Base-by-base conservation (phyloP, 1,139 yeast species). In the Geotrichum aggregatum region DNA sequence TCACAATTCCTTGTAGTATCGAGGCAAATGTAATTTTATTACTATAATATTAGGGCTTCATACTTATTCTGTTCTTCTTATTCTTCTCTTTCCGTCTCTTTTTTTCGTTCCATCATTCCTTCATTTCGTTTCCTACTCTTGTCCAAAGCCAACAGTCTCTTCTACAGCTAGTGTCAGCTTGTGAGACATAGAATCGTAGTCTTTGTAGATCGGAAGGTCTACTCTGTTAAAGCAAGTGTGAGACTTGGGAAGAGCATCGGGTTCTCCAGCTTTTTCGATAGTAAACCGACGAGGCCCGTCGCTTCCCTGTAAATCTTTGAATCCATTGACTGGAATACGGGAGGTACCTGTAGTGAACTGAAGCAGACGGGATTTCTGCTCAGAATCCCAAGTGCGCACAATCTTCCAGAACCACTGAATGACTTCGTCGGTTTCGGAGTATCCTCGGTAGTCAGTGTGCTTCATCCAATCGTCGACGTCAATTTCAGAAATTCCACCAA, bases 281-380 rank as follows among this genome's bases (percentile, higher is more conserved):
- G 98, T 94, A 69, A 94, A 94, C 66, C 98, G 82, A 76, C 99
- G 86, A 51, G 98, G 98, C 55, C 98, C 98, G 72, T 94, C 98
- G 21, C 96, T 86, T 59, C 98, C 99, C 73, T 92, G 98, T 63
- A 92, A 77, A 72, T 92, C 99, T 71, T 92, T 94, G 76, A 92
- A 92, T 40, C 99, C 99, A 71, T 92, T 92, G 60, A 92, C 98
- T 1, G 99, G 99, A 55, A 94, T 92, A 74, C 99, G 86, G 22
- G 97, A 88, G 1, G 98, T 94, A 76, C 99, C 99, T 0, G 99
- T 92, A 18, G 98, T 91, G 67, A 92, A 92, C 72, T 92, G 99
- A 64, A 92, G 76, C 66, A 92, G 76, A 70, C 98, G 82, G 1
- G 98, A 96, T 71, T 91, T 87, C 70, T 91, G 97, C 71, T 92